Conservation (phyloP, 225 moss, liverwort and hornwort genomes). For the Bryum argenteum region DNA sequence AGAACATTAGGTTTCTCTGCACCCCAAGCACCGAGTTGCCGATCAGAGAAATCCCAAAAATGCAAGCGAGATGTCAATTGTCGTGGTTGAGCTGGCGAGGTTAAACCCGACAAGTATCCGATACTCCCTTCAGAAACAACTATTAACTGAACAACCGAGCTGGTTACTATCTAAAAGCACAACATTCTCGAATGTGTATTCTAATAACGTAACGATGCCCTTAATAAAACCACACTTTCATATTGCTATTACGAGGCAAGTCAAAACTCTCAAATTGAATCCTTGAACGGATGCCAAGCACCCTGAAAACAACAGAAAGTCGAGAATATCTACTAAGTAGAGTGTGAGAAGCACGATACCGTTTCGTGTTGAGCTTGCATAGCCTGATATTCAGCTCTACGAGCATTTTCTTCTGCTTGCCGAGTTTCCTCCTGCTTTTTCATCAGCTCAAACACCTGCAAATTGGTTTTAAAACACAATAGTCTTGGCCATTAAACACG, state of each 20-base stretch:
- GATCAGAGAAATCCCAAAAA: background rate
- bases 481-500: background rate
- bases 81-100: background rate
- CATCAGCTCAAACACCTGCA: conserved; percentile 96
- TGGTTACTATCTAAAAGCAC: background rate
- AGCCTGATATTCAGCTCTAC: conserved; percentile 80
- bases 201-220: background rate
- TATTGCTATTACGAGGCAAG: background rate
- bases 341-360: conserved; percentile 34
- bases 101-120: background rate
- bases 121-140: background rate
- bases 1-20: conserved; percentile 3
- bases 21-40: background rate
- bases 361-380: conserved; percentile 95
- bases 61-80: conserved; percentile 1
- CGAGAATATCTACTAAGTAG: background rate
- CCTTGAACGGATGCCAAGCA: background rate
- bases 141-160: background rate
- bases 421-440: conserved; percentile 93
- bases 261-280: background rate
- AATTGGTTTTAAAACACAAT: background rate
- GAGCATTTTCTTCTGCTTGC: conserved; percentile 75
- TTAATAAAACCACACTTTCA: background rate
- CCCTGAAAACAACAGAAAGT: background rate
- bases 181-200: background rate